Evolutionary conservation across 164 flowering plant species (phyloP).

Genomic region (Pachysandra terminalis): DNA sequence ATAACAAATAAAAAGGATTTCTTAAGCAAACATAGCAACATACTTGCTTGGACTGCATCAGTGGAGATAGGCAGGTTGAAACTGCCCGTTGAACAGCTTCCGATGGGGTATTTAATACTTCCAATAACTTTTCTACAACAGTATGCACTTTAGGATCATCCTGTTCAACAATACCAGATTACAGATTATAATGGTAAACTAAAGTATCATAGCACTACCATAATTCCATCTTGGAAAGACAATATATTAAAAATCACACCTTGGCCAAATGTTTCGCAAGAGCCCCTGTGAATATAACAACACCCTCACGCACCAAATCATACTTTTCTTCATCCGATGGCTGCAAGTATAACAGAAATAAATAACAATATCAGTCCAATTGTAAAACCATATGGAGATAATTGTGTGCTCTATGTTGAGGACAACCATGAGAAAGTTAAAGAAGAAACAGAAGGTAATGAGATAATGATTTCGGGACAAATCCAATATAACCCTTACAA

Average conservation of each 20-base stretch:
- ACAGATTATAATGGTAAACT: constrained; percentile 7
- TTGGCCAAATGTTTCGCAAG: constrained; percentile 86
- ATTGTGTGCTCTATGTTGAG: not conserved
- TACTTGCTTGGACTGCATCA: constrained; percentile 88
- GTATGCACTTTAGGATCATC: constrained; percentile 92
- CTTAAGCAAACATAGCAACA: constrained; percentile 12
- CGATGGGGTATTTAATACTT: constrained; percentile 95
- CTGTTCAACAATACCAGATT: constrained; percentile 34
- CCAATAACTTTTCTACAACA: constrained; percentile 93
- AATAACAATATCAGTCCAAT: not conserved
- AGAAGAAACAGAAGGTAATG: not conserved
- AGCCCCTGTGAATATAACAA: constrained; percentile 95
- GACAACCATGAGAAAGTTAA: not conserved
- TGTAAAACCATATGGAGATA: not conserved
- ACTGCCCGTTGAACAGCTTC: constrained; percentile 99
- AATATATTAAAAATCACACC: constrained; percentile 31
- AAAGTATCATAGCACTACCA: not conserved
- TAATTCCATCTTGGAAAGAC: not conserved
- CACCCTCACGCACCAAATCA: constrained; percentile 98
- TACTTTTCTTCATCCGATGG: constrained; percentile 90
- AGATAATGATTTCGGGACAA: not conserved
- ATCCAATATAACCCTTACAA: not conserved
- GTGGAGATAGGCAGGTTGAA: constrained; percentile 83
- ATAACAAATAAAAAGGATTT: too few relatives aligned
- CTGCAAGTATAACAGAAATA: constrained; percentile 31